These are phyloP conservation scores for Puccinia hordei DNA, from an alignment of 1,284 basidiomycete species.

Conservation along the genomic window DNA sequence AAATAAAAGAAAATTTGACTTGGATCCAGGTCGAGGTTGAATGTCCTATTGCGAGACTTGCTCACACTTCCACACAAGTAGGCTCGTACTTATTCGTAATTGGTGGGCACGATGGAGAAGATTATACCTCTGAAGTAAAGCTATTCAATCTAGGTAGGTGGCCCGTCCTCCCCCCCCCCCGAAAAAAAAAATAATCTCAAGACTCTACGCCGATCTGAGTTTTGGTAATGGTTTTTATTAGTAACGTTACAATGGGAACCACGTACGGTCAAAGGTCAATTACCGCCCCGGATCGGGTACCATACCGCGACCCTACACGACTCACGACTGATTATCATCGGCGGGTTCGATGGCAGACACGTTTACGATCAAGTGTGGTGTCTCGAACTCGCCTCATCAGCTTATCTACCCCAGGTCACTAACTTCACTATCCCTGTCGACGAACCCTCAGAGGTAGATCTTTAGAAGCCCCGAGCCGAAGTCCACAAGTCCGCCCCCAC, in stretches of 20 bases:
- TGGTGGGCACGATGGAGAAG: slow-evolving; percentile 55
- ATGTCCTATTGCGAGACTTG: slow-evolving; percentile 52
- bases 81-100: slow-evolving; percentile 54
- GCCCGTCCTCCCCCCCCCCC: too few species aligned
- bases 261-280: slow-evolving; percentile 37
- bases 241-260: slow-evolving; percentile 53
- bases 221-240: slow-evolving; percentile 14
- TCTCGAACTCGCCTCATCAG: slow-evolving; percentile 52
- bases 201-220: not conserved
- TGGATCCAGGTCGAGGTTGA: slow-evolving; percentile 54
- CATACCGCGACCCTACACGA: slow-evolving; percentile 52
- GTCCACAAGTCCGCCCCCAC: too few species aligned
- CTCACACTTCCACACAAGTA: slow-evolving; percentile 54
- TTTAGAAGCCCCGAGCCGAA: too few species aligned
- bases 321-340: slow-evolving; percentile 52
- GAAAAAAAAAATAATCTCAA: too few species aligned
- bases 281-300: slow-evolving; percentile 52
- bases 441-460: not conserved
- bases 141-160: slow-evolving; percentile 53
- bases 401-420: slow-evolving; percentile 53
- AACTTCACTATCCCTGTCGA: slow-evolving; percentile 51
- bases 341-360: slow-evolving; percentile 52
- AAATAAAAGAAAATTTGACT: slow-evolving; percentile 51
- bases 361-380: slow-evolving; percentile 53
- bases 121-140: slow-evolving; percentile 53